A percentile compares a stretch with the other conserved stretches of the same genome.
Conservation (phyloP, 2,329 filamentous ascomycete species). For the Lojkania enalia region DNA sequence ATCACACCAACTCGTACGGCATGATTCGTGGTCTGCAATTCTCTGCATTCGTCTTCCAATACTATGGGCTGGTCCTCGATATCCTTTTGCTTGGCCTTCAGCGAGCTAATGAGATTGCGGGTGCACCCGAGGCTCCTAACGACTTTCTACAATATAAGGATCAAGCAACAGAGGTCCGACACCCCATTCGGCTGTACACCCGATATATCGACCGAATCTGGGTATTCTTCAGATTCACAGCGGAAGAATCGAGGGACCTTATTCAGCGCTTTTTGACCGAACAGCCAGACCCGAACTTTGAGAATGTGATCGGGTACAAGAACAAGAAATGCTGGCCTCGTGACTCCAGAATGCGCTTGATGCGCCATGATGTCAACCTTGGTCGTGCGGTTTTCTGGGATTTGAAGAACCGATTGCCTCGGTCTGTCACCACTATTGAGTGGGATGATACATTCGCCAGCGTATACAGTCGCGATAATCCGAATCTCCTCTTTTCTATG, state of each 20-base stretch:
- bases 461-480: slow-evolving; percentile 97
- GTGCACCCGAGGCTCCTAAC: slow-evolving; percentile 89
- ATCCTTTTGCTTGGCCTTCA: slow-evolving; percentile 88
- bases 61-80: slow-evolving; percentile 94
- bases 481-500: slow-evolving; percentile 97
- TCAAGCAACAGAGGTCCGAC: slow-evolving; percentile 84
- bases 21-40: slow-evolving; percentile 98
- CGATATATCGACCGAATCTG: slow-evolving; percentile 98
- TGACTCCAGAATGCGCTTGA: slow-evolving; percentile 95
- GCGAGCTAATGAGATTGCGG: slow-evolving; percentile 96
- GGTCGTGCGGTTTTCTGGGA: slow-evolving; percentile 99
- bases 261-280: slow-evolving; percentile 98
- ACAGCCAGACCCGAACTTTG: slow-evolving; percentile 97
- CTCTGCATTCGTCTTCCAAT: slow-evolving; percentile 98
- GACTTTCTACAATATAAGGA: slow-evolving; percentile 98
- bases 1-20: slow-evolving; percentile 97
- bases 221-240: slow-evolving; percentile 93
- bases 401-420: slow-evolving; percentile 91
- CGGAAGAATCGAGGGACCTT: slow-evolving; percentile 91
- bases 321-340: slow-evolving; percentile 99
- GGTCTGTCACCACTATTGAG: slow-evolving; percentile 95
- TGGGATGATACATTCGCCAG: slow-evolving; percentile 99
- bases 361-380: slow-evolving; percentile 98
- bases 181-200: slow-evolving; percentile 96
- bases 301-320: slow-evolving; percentile 98